A percentile compares a stretch with the other conserved stretches of the same genome.
Conservation (phyloP, 441 rosid species). For the Pelargonium australe region DNA sequence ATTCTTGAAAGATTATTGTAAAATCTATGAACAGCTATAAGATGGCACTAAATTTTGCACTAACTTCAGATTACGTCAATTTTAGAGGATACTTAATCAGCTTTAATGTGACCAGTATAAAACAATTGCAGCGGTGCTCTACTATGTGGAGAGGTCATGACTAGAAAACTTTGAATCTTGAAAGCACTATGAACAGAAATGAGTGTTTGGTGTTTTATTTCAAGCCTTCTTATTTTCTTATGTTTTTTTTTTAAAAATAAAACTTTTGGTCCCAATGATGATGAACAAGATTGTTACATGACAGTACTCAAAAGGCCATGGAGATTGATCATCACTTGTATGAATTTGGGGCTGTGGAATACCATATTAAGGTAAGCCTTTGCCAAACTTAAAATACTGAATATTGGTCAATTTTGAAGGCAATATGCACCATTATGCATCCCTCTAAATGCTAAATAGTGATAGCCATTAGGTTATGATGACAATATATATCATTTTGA, state of each 20-base stretch:
- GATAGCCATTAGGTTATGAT: not conserved
- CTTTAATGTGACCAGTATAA: not conserved
- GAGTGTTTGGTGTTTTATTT: not conserved
- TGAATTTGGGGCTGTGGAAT: constrained; percentile 78
- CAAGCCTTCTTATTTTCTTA: not conserved
- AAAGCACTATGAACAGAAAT: not conserved
- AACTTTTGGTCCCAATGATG: not conserved
- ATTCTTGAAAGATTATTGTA: not conserved
- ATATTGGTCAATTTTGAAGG: not conserved
- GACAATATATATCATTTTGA: not conserved
- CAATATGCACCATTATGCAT: not conserved
- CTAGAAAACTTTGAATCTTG: not conserved
- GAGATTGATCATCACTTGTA: constrained; percentile 70
- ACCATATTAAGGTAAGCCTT: constrained; percentile 58
- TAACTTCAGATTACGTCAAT: not conserved
- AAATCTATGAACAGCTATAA: not conserved
- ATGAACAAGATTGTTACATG: constrained; percentile 20
- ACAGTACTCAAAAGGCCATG: constrained; percentile 50
- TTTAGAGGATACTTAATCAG: not conserved
- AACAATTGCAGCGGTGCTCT: not conserved
- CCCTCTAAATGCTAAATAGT: not conserved
- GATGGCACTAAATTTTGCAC: not conserved
- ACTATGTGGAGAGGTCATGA: not conserved
- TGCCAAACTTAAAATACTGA: not conserved
- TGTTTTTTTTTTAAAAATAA: no score